Evolutionary conservation across 306 rosid species (phyloP).

Genomic region (Clitoria ternatea): DNA sequence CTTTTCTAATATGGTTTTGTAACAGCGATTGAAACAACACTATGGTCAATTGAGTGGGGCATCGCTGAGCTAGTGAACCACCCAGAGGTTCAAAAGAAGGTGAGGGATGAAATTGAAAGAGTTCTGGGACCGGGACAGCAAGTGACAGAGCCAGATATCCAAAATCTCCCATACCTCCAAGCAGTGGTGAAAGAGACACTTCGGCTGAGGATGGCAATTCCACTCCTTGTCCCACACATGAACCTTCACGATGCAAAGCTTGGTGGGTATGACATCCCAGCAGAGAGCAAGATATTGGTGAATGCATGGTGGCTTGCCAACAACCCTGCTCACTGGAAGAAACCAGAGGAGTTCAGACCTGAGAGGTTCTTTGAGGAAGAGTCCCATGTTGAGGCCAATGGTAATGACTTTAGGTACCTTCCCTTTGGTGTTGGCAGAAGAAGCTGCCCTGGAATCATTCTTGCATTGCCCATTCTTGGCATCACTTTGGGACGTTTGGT

Average conservation of each 20-base stretch:
- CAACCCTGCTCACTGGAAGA: slow-evolving; percentile 81
- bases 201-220: slow-evolving; percentile 79
- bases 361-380: slow-evolving; percentile 91
- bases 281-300: slow-evolving; percentile 80
- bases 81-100: slow-evolving; percentile 57
- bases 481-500: slow-evolving; percentile 78
- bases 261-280: slow-evolving; percentile 64
- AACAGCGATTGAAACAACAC: slow-evolving; percentile 86
- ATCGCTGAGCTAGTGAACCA: slow-evolving; percentile 90
- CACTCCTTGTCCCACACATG: slow-evolving; percentile 91
- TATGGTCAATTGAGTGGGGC: slow-evolving; percentile 94
- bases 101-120: slow-evolving; percentile 52
- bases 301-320: slow-evolving; percentile 93
- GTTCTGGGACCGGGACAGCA: slow-evolving; percentile 63
- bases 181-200: slow-evolving; percentile 86
- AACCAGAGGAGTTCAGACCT: slow-evolving; percentile 75
- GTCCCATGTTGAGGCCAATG: slow-evolving; percentile 79
- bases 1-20: neutral
- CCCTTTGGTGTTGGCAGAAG: slow-evolving; percentile 87
- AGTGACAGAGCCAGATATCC: slow-evolving; percentile 64
- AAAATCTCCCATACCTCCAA: slow-evolving; percentile 78
- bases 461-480: slow-evolving; percentile 82
- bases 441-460: slow-evolving; percentile 87
- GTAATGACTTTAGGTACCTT: slow-evolving; percentile 82
- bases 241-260: slow-evolving; percentile 84